Percentiles rank a stretch among this genome's conserved stretches.
These are phyloP conservation scores for Puccinia horiana DNA, from an alignment of 1,284 basidiomycete species.

Conservation along the genomic window DNA sequence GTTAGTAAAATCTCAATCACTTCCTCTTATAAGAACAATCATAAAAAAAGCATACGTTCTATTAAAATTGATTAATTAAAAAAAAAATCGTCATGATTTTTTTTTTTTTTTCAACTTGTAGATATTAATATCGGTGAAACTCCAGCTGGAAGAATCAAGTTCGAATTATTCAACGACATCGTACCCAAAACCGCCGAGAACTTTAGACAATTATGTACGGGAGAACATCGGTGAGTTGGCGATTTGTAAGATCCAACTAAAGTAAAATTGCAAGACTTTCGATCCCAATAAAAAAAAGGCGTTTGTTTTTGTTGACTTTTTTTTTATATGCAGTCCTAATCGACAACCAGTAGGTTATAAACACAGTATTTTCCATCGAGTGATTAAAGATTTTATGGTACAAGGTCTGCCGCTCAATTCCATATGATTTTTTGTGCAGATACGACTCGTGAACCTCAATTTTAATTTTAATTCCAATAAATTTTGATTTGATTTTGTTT, in stretches of 20 bases:
- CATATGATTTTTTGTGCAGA: too few relatives aligned
- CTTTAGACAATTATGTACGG: conserved; percentile 86
- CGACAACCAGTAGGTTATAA: conserved; percentile 59
- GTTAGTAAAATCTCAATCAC: background rate
- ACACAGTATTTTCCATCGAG: conserved; percentile 74
- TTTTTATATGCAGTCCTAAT: too few relatives aligned
- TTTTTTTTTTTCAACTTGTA: too few relatives aligned
- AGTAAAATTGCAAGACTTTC: too few relatives aligned
- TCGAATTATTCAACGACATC: conserved; percentile 77
- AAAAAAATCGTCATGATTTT: too few relatives aligned
- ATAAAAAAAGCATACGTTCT: background rate
- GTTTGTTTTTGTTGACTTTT: too few relatives aligned
- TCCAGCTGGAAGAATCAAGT: conserved; percentile 38
- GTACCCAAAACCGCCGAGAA: conserved; percentile 85
- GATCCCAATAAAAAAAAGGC: too few relatives aligned
- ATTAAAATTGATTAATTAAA: background rate
- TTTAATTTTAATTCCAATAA: background rate
- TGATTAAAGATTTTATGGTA: conserved; percentile 56
- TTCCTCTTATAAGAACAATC: background rate
- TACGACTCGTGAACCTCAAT: too few relatives aligned
- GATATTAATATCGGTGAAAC: conserved; percentile 46
- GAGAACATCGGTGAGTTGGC: conserved; percentile 72
- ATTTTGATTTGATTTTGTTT: background rate
- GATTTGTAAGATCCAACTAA: background rate
- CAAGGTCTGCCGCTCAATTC: conserved; percentile 51